Evolutionary conservation across 805 yeast genomes (phyloP), one percentile per base, ranked within the genome.

Genomic region (Saturnispora galanensis): DNA sequence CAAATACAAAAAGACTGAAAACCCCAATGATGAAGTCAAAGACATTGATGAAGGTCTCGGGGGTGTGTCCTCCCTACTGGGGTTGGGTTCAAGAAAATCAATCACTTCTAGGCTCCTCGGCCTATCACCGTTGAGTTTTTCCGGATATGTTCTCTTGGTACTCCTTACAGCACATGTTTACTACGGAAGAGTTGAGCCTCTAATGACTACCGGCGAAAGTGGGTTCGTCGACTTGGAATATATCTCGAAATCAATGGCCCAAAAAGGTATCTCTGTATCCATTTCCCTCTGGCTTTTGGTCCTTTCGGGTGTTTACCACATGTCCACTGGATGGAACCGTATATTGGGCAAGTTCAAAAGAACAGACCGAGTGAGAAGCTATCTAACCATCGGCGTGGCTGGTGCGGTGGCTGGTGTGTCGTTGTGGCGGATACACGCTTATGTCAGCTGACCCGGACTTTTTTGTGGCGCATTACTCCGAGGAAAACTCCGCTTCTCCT

Each of bases 141-240:
- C 81, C 3, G 93, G 93, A 0, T 77, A 76, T 54, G 36, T 75
- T 3, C 62, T 80, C 32, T 44, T 73, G 0, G 70, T 74, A 0
- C 51, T 75, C 7, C 45, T 77, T 1, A 40, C 50, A 0, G 68
- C 60, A 35, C 93, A 84, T 55, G 64, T 65, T 13, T 46, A 61
- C 10, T 68, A 71, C 37, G 66, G 71, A 50, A 65, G 86, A 43
- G 40, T 69, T 4, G 63, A 65, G 0, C 88, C 90, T 0, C 26
- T 66, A n/a, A 13, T 53, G 2, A 64, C 77, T 1, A 84, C 80
- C 47, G 88, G 86, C 1, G 90, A 82, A 57, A 73, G 81, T 3
- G 69, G 80, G 1, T 62, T 73, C 44, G 59, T 84, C 16, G 70
- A 65, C 37, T 59, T 84, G 37, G 71, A 73, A 8, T 81, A 68